Evolutionary conservation across 768 basidiomycete species (phyloP).

Genomic region (Lactarius deliciosus): DNA sequence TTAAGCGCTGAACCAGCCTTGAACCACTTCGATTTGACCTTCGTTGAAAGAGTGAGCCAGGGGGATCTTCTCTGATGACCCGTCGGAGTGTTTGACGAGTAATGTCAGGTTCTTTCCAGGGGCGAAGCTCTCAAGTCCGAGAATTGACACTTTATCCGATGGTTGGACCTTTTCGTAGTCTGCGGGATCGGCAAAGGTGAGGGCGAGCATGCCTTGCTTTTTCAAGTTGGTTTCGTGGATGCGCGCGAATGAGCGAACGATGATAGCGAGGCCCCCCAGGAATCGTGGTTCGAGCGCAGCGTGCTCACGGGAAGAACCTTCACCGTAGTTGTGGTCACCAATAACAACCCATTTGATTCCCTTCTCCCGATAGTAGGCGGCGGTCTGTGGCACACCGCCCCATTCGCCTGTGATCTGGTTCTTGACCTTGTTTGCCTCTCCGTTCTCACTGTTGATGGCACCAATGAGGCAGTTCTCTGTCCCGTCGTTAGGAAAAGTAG

Average conservation of each 20-base stretch:
- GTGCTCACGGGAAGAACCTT: conserved; percentile 97
- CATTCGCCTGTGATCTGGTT: conserved; percentile 87
- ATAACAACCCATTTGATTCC: conserved; percentile 97
- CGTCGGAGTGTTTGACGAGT: conserved; percentile 79
- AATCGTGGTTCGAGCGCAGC: conserved; percentile 95
- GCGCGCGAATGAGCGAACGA: conserved; percentile 94
- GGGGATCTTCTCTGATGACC: conserved; percentile 68
- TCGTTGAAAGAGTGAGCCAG: conserved; percentile 96
- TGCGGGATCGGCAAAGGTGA: conserved; percentile 87
- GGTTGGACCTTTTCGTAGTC: conserved; percentile 95
- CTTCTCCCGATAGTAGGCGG: conserved; percentile 82
- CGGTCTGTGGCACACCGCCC: conserved; percentile 82
- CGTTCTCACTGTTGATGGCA: conserved; percentile 94
- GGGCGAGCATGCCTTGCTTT: conserved; percentile 98
- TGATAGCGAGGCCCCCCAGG: conserved; percentile 94
- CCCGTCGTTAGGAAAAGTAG: neutral
- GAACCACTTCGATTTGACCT: conserved; percentile 98
- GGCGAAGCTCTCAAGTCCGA: conserved; percentile 84
- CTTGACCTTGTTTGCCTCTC: conserved; percentile 93
- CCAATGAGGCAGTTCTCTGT: conserved; percentile 96
- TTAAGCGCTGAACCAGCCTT: conserved; percentile 95
- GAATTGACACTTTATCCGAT: conserved; percentile 83
- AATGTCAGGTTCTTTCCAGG: conserved; percentile 91
- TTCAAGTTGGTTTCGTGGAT: conserved; percentile 99
- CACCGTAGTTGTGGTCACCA: conserved; percentile 95